A percentile compares a stretch with the other conserved stretches of the same genome.
Conservation (phyloP, 176 grass and related monocot species). For the Aegilops bicornis region DNA sequence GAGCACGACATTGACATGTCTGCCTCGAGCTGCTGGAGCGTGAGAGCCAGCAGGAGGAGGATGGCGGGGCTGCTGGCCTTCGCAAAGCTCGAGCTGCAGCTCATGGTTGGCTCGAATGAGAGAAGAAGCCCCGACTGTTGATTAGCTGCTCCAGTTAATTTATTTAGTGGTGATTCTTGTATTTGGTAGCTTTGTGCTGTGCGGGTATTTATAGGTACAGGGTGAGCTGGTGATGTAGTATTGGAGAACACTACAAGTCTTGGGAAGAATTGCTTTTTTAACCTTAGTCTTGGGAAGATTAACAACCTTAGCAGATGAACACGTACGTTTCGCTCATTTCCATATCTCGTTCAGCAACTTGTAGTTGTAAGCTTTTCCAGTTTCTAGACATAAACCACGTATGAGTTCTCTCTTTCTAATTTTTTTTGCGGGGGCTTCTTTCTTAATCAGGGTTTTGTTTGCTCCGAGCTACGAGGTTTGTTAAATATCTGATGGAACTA, state of each 20-base stretch:
- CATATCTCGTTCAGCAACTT: conserved; percentile 14
- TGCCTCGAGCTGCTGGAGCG: conserved; percentile 6
- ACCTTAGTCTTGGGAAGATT: neutral
- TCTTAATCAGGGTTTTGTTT: neutral
- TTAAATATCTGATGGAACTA: too few species aligned
- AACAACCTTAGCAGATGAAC: neutral
- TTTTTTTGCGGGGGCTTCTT: too few species aligned
- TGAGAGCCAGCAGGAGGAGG: conserved; percentile 16
- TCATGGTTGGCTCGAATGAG: conserved; percentile 19
- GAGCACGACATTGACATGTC: conserved; percentile 17
- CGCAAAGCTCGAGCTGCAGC: neutral
- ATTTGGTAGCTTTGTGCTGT: neutral
- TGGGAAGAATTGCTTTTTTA: neutral
- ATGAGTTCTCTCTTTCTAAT: too few species aligned
- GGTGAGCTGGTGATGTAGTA: neutral
- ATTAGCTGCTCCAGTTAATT: neutral
- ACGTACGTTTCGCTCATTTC: neutral
- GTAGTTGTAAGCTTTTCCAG: neutral
- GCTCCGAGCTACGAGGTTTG: neutral
- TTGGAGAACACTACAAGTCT: neutral
- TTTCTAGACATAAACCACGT: neutral
- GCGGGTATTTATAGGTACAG: conserved; percentile 30
- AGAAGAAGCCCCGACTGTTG: neutral
- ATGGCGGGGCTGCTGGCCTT: neutral
- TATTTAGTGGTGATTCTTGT: neutral